Conservation (phyloP, 805 yeast species). For the Candida insectorum region DNA sequence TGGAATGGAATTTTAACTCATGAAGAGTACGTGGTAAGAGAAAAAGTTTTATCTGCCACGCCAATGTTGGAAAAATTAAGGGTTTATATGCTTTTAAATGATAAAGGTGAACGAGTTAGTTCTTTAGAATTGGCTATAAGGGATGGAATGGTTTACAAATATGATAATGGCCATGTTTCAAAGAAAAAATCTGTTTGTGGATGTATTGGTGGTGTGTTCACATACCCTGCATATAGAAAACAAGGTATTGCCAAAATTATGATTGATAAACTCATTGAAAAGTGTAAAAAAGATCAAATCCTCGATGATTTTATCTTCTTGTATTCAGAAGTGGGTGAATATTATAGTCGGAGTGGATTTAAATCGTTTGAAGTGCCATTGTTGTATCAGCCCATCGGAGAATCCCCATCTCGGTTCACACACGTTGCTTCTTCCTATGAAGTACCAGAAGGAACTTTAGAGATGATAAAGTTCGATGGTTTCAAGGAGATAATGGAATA, state of each 20-base stretch:
- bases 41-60: constrained; percentile 23
- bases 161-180: constrained; percentile 2
- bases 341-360: constrained; percentile 36
- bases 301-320: constrained; percentile 33
- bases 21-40: constrained; percentile 35
- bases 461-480: constrained; percentile 24
- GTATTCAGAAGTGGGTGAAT: constrained; percentile 44
- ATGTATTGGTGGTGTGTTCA: constrained; percentile 41
- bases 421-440: no score
- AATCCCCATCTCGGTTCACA: constrained; percentile 16
- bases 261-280: constrained; percentile 34
- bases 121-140: constrained; percentile 36
- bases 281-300: constrained; percentile 22
- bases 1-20: constrained; percentile 36
- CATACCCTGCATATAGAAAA: constrained; percentile 33
- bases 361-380: constrained; percentile 35
- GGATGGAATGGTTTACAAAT: constrained; percentile 22
- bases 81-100: constrained; percentile 24
- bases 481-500: constrained; percentile 22
- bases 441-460: constrained; percentile 4
- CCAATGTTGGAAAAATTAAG: constrained; percentile 8
- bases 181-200: constrained; percentile 25
- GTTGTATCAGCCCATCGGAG: no score
- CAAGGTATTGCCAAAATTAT: constrained; percentile 37
- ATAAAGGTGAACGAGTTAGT: constrained; percentile 19